phyloP scores from a whole-genome alignment of 305 asterid genomes.

The Rubia occidens region DNA sequence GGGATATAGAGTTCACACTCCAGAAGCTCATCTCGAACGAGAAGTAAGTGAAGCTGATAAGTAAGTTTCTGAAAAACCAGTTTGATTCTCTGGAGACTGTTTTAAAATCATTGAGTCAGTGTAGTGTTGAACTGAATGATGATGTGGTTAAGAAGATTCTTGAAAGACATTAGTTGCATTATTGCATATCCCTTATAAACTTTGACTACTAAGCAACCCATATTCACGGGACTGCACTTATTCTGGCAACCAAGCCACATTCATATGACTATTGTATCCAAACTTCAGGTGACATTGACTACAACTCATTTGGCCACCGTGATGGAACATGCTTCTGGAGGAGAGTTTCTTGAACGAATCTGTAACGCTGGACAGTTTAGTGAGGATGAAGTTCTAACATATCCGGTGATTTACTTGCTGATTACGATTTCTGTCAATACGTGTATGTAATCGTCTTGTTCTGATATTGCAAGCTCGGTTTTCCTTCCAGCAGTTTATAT shows the following conservation, averaged over 20 bases:
- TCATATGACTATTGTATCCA: not conserved
- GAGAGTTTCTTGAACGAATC: constrained; percentile 86
- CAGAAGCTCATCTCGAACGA: constrained; percentile 30
- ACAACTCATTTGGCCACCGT: constrained; percentile 97
- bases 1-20: constrained; percentile 28
- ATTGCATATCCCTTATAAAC: not conserved
- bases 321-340: constrained; percentile 97
- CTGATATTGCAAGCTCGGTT: constrained; percentile 59
- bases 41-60: constrained; percentile 42
- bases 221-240: constrained; percentile 1
- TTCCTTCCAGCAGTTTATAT: constrained; percentile 95
- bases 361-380: constrained; percentile 96
- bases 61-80: constrained; percentile 40
- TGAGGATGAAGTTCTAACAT: constrained; percentile 68
- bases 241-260: not conserved
- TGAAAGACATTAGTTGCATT: constrained; percentile 37
- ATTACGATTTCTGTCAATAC: not conserved
- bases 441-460: not conserved
- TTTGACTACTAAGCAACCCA: not conserved
- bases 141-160: constrained; percentile 50
- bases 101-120: constrained; percentile 36
- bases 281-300: constrained; percentile 40
- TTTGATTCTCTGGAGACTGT: constrained; percentile 47
- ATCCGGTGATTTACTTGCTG: not conserved
- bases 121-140: constrained; percentile 41